Base-by-base conservation (phyloP, 2,329 filamentous ascomycete species). In the Phaeosphaeriaceae sp. region DNA sequence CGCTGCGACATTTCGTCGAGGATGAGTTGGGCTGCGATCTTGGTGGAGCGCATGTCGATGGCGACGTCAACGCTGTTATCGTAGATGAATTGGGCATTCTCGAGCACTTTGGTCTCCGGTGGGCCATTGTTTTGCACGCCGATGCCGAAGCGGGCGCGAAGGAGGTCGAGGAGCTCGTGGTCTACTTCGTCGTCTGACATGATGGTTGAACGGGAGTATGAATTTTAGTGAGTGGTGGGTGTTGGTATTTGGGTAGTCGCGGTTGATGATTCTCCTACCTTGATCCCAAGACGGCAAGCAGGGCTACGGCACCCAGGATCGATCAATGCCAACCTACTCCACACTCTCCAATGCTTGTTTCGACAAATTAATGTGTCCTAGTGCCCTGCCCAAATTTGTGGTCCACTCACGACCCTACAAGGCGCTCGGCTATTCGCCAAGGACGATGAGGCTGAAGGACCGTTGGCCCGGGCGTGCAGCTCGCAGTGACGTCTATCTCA, bases 121-220 rank as follows among this genome's bases (percentile, higher is more conserved):
- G 89, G 79, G 5, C 76, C 85, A 20, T 85, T 79, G 48, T 86
- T 72, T 24, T 81, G 77, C 20, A 83, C 79, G 56, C 85, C 85
- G 53, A 90, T 79, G 46, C 86, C 86, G 20, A 96, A 84, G 62
- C 93, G 91, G 76, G 95, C 88, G 53, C 93, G 89, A 15, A 98
- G 86, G 20, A 97, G 88, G 66, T 89, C 92, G 20, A 97, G 84
- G 47, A 98, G 88, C 79, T 97, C 93, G 42, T 86, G 89, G 73
- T 97, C 94, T 48, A 90, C 89, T 77, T 97, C 94, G 78, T 96
- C 92, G 81, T 97, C 93, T 48, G 92, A 96, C 91, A 96, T 96
- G 68, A 49, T 81, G 61, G 9, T 41, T 52, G 31, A 22, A 4
- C 19, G 33, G 42, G 51, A 36, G 13, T 36, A 36, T 36, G 25